Evolutionary conservation across 768 basidiomycete genomes (phyloP).

Genomic region (Phallus indusiatus): DNA sequence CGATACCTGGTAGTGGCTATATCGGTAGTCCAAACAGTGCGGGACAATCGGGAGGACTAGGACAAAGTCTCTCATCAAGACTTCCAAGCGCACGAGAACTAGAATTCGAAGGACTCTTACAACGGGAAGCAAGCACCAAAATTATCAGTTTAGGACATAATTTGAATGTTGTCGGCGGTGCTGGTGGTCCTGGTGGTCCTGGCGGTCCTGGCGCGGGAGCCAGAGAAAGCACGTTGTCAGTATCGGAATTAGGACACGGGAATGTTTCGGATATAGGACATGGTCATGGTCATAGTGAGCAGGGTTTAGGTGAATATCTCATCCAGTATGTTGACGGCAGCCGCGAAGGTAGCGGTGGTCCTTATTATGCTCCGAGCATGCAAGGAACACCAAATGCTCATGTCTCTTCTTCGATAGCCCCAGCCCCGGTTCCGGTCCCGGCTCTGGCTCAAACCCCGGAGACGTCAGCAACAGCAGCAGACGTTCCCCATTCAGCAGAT

Average conservation of each 20-base stretch:
- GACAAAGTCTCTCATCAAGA: constrained; percentile 41
- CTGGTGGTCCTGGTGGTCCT: not conserved
- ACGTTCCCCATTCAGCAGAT: not conserved
- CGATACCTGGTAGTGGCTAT: constrained; percentile 32
- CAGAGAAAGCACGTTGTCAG: not conserved
- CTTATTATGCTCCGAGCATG: not conserved
- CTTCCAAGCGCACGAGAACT: constrained; percentile 49
- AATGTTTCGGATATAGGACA: not conserved
- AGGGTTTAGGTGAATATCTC: not conserved
- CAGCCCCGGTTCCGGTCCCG: not conserved
- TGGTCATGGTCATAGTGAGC: not conserved
- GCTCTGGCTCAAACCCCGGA: no score
- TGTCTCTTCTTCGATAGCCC: not conserved
- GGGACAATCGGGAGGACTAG: constrained; percentile 61
- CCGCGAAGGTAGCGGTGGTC: not conserved
- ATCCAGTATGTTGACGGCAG: not conserved
- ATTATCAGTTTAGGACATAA: constrained; percentile 23
- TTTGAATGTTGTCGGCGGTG: not conserved
- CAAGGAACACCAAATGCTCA: not conserved
- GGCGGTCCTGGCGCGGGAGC: not conserved
- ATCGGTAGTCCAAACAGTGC: constrained; percentile 77
- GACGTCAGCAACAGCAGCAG: not conserved
- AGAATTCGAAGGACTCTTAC: constrained; percentile 69
- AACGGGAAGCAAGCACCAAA: constrained; percentile 39
- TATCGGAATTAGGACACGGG: not conserved